phyloP scores from a whole-genome alignment of 148 eudicot genomes.

The Diospyros kaki region DNA sequence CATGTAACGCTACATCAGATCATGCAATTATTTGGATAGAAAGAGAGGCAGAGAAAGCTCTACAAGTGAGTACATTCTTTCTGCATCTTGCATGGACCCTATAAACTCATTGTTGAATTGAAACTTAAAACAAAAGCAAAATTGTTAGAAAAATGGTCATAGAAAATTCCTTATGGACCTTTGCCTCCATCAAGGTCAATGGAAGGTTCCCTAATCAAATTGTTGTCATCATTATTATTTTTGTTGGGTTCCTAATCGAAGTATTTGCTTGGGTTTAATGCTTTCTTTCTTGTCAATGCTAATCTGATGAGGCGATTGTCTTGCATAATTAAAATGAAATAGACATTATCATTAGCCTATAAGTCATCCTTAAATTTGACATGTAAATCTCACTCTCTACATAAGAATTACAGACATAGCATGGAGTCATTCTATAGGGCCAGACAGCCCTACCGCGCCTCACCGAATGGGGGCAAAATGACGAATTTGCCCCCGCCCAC shows the following conservation, averaged over 20 bases:
- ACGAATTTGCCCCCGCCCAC: too few relatives aligned
- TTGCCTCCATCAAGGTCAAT: not conserved
- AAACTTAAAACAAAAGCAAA: not conserved
- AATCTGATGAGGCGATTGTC: not conserved
- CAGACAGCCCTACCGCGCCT: too few relatives aligned
- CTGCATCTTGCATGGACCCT: too few relatives aligned
- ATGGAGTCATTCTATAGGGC: too few relatives aligned
- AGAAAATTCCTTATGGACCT: conserved; percentile 1
- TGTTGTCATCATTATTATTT: too few relatives aligned
- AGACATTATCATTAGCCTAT: not conserved
- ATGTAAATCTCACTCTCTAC: too few relatives aligned
- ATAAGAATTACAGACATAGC: too few relatives aligned
- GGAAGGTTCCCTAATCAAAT: not conserved
- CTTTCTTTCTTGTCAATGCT: not conserved
- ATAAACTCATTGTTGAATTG: not conserved
- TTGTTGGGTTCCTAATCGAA: too few relatives aligned
- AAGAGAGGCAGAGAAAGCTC: conserved; percentile 51
- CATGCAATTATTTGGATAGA: conserved; percentile 87
- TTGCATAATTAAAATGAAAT: not conserved
- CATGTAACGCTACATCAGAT: conserved; percentile 86
- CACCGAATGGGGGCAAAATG: too few relatives aligned
- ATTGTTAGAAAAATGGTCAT: not conserved
- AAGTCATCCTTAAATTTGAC: too few relatives aligned
- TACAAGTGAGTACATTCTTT: conserved; percentile 13
- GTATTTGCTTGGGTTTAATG: not conserved